These are phyloP conservation scores for Nakataea oryzae DNA, from an alignment of 2,329 filamentous ascomycete genomes.

Conservation along the genomic window DNA sequence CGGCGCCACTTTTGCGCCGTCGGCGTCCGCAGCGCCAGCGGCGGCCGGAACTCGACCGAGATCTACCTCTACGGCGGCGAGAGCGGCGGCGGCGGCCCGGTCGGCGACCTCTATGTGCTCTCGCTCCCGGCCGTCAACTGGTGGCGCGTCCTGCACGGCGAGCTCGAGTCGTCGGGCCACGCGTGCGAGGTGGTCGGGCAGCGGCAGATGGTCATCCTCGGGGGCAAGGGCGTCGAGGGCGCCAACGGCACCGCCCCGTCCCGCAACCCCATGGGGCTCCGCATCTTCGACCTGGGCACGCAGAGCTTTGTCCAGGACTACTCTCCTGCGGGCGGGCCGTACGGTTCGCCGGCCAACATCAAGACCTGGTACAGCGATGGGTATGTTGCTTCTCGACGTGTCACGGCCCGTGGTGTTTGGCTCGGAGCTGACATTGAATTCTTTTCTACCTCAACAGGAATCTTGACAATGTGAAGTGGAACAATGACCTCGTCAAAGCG, in stretches of 20 bases:
- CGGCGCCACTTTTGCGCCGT: slow-evolving; percentile 22
- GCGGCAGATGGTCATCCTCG: slow-evolving; percentile 27
- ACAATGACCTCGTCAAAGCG: neutral
- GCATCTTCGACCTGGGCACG: slow-evolving; percentile 27
- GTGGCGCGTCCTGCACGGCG: slow-evolving; percentile 16
- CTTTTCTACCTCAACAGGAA: neutral
- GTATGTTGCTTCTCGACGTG: neutral
- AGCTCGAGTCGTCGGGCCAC: slow-evolving; percentile 17
- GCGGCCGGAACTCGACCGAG: slow-evolving; percentile 18
- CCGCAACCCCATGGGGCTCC: slow-evolving; percentile 23
- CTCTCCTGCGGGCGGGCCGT: slow-evolving; percentile 17
- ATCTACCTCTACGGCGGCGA: slow-evolving; percentile 26
- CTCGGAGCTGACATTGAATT: neutral
- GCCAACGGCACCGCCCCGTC: slow-evolving; percentile 13
- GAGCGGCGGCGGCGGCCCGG: slow-evolving; percentile 11
- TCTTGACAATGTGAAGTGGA: neutral
- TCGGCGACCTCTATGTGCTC: slow-evolving; percentile 22
- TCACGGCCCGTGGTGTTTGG: neutral
- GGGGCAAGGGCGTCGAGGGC: slow-evolving; percentile 19
- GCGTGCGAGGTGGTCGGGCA: slow-evolving; percentile 21
- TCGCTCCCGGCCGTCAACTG: slow-evolving; percentile 26
- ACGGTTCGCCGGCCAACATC: slow-evolving; percentile 9
- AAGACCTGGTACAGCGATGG: slow-evolving; percentile 22
- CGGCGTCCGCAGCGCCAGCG: slow-evolving; percentile 19
- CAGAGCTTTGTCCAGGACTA: slow-evolving; percentile 23